Conservation (phyloP, 2,329 filamentous ascomycete species). For the Xylaria multiplex region DNA sequence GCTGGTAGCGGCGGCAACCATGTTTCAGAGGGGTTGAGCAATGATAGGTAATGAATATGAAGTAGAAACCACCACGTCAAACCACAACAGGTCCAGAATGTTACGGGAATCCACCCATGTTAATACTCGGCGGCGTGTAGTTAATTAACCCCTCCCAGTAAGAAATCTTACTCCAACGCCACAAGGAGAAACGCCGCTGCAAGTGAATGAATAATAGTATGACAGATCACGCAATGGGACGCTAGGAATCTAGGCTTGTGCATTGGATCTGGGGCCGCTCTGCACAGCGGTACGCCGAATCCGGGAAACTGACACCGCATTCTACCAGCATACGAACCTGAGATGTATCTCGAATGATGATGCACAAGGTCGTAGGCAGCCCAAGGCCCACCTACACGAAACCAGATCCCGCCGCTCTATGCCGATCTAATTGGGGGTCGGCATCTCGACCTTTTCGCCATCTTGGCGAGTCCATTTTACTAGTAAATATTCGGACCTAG, state of each 20-base stretch:
- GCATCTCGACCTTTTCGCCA: neutral
- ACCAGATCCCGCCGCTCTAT: slow-evolving; percentile 29
- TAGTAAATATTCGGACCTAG: neutral
- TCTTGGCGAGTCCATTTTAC: slow-evolving; percentile 6
- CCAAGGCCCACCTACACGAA: slow-evolving; percentile 15
- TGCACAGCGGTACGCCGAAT: slow-evolving; percentile 5
- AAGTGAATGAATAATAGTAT: neutral
- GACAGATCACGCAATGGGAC: slow-evolving; percentile 26
- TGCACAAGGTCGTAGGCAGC: slow-evolving; percentile 6
- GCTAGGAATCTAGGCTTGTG: slow-evolving; percentile 10
- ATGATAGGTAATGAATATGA: slow-evolving; percentile 14
- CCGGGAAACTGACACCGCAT: neutral
- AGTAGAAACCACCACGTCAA: slow-evolving; percentile 12
- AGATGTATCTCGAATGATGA: slow-evolving; percentile 16
- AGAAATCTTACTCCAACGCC: slow-evolving; percentile 1
- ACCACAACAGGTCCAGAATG: neutral
- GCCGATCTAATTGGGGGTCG: slow-evolving; percentile 22
- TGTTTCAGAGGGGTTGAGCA: slow-evolving; percentile 15
- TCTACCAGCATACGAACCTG: slow-evolving; percentile 6
- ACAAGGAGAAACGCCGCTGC: neutral
- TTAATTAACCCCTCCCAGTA: slow-evolving; percentile 16
- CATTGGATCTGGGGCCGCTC: slow-evolving; percentile 19
- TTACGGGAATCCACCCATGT: slow-evolving; percentile 25
- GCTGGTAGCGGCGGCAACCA: slow-evolving; percentile 38
- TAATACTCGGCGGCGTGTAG: slow-evolving; percentile 15